Percentiles rank a stretch among this genome's conserved stretches.
phyloP scores from a whole-genome alignment of 2,329 filamentous ascomycete genomes.

The Cladobotryum protrusum region DNA sequence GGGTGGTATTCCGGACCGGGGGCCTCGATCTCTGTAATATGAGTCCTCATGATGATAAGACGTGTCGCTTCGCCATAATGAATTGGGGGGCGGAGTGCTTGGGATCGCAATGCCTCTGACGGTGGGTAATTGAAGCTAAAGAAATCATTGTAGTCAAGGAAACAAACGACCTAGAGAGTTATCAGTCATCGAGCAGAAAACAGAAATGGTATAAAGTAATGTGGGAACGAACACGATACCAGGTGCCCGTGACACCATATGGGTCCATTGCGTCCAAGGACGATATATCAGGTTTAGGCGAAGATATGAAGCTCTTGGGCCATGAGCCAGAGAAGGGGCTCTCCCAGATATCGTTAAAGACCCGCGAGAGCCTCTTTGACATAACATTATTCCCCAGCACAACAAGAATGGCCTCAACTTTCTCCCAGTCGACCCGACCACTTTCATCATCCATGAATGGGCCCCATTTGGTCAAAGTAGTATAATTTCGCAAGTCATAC shows the following conservation, averaged over 20 bases:
- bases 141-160: conserved; percentile 65
- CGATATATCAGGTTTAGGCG: conserved; percentile 28
- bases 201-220: not conserved
- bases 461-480: conserved; percentile 56
- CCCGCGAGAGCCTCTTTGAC: conserved; percentile 38
- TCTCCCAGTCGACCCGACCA: conserved; percentile 68
- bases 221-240: conserved; percentile 52
- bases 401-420: conserved; percentile 68
- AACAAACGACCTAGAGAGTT: conserved; percentile 36
- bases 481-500: conserved; percentile 69
- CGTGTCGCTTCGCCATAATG: conserved; percentile 61
- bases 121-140: conserved; percentile 64
- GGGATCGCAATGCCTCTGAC: conserved; percentile 32
- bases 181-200: conserved; percentile 12
- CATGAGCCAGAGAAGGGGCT: conserved; percentile 51
- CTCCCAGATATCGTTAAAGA: conserved; percentile 49
- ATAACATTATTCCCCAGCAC: conserved; percentile 59
- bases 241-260: conserved; percentile 64
- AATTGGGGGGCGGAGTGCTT: conserved; percentile 46
- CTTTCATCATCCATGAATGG: conserved; percentile 62
- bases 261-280: conserved; percentile 55
- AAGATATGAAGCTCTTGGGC: conserved; percentile 41
- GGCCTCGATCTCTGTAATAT: conserved; percentile 53
- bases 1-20: conserved; percentile 53
- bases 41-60: conserved; percentile 62